Conservation (phyloP, 768 basidiomycete species). For the Tylopilus rubrobrunneus region DNA sequence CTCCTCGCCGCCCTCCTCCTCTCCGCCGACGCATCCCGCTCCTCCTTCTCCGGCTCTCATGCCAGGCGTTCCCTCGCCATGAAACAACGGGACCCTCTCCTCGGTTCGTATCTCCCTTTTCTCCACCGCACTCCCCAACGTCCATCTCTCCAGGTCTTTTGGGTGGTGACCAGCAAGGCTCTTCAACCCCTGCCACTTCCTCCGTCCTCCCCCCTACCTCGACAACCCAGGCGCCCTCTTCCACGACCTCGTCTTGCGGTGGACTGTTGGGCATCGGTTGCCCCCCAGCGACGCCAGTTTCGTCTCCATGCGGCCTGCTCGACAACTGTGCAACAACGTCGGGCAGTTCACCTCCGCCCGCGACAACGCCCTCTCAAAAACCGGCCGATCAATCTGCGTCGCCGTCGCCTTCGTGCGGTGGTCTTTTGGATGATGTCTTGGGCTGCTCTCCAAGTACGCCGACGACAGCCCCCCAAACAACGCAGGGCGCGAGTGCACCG, state of each 20-base stretch:
- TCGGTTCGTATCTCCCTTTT: constrained; percentile 7
- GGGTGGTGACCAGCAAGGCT: neutral
- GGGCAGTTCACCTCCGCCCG: neutral
- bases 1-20: constrained; percentile 25
- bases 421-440: neutral
- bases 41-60: constrained; percentile 35
- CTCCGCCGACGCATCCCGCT: constrained; percentile 36
- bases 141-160: constrained; percentile 5
- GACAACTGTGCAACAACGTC: neutral
- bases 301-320: neutral
- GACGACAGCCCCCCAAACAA: too few relatives aligned
- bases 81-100: constrained; percentile 22
- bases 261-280: neutral
- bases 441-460: too few relatives aligned
- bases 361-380: neutral
- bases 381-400: neutral
- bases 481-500: neutral
- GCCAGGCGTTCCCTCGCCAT: constrained; percentile 30
- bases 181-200: constrained; percentile 8
- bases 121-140: neutral
- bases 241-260: neutral
- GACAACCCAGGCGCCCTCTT: neutral
- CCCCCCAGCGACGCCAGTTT: neutral
- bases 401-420: neutral
- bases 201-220: constrained; percentile 11